Evolutionary conservation across 306 rosid genomes (phyloP).

Genomic region (Bauhinia variegata): DNA sequence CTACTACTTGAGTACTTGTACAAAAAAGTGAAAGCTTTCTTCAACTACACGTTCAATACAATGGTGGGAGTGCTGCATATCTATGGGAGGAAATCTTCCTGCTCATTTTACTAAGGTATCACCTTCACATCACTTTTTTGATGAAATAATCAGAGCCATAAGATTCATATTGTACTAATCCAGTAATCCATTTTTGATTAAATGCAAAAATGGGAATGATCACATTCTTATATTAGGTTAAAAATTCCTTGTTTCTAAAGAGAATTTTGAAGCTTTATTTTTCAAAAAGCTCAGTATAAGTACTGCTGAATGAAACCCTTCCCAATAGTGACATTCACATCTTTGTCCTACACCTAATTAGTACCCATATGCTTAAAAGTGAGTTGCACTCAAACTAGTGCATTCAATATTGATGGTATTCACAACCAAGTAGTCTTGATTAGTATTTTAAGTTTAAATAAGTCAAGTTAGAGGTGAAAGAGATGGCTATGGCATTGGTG

Average conservation of each 20-base stretch:
- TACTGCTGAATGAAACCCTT: constrained; percentile 42
- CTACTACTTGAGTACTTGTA: constrained; percentile 41
- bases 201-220: too few species aligned
- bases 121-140: constrained; percentile 26
- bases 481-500: constrained; percentile 34
- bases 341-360: constrained; percentile 76
- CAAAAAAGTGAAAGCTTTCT: constrained; percentile 36
- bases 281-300: constrained; percentile 50
- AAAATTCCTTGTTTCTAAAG: background rate
- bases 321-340: constrained; percentile 49
- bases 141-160: constrained; percentile 1
- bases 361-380: constrained; percentile 54
- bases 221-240: constrained; percentile 4
- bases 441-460: constrained; percentile 16
- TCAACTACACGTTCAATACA: constrained; percentile 43
- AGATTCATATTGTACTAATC: constrained; percentile 3
- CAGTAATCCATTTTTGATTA: too few species aligned
- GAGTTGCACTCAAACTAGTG: constrained; percentile 71
- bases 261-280: constrained; percentile 50
- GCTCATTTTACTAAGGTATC: constrained; percentile 26
- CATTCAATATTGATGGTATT: constrained; percentile 32
- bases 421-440: constrained; percentile 25
- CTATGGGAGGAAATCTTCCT: constrained; percentile 14
- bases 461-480: constrained; percentile 32
- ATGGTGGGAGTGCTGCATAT: constrained; percentile 21